Conservation (phyloP, 371 early-diverging fungal species). For the Haplosporangium sp. region DNA sequence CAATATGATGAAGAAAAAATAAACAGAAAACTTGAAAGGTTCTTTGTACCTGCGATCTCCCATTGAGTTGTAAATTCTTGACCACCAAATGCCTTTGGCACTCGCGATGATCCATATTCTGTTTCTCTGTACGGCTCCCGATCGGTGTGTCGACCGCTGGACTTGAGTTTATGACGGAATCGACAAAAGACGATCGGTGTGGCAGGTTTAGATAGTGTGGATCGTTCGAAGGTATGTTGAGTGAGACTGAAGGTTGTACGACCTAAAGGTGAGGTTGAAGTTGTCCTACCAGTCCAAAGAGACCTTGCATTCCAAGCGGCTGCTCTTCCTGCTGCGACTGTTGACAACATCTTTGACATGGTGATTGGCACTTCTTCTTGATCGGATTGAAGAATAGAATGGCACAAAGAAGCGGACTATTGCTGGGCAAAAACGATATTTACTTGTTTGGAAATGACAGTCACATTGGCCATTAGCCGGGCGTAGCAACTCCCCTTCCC, state of each 20-base stretch:
- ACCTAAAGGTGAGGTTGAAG: too few species aligned
- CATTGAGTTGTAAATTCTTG: constrained; percentile 30
- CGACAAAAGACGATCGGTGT: constrained; percentile 14
- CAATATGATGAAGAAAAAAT: neutral
- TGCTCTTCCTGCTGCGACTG: too few species aligned
- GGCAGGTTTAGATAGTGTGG: neutral
- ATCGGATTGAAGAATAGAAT: too few species aligned
- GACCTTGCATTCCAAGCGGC: too few species aligned
- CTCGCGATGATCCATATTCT: neutral
- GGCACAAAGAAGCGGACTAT: too few species aligned
- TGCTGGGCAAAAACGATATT: too few species aligned
- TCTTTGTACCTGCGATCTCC: constrained; percentile 30
- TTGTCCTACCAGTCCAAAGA: too few species aligned
- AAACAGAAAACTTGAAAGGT: neutral
- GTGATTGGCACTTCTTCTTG: too few species aligned
- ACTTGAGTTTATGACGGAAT: constrained; percentile 10
- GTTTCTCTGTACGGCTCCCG: neutral
- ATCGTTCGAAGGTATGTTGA: neutral
- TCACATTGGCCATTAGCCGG: too few species aligned
- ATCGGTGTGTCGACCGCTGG: neutral
- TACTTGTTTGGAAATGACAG: too few species aligned
- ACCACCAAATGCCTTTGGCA: constrained; percentile 29
- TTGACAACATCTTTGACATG: too few species aligned
- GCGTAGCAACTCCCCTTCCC: too few species aligned
- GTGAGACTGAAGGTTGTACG: neutral